phyloP scores from a whole-genome alignment of 352 stramenopile genomes.

The Phytophthora idaei region DNA sequence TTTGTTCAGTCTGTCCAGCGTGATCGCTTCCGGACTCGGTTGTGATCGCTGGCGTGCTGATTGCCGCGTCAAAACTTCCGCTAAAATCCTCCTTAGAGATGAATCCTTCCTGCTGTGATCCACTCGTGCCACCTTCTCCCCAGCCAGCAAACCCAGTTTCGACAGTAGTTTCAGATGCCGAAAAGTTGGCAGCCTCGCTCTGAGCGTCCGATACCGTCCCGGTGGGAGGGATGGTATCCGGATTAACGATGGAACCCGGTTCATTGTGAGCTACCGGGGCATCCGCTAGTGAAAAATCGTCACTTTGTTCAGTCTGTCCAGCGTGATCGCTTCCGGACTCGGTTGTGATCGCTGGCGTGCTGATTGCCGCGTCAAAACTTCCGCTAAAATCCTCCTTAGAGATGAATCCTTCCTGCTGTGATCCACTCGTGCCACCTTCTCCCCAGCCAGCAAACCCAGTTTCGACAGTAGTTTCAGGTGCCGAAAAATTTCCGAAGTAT shows the following conservation, averaged over 20 bases:
- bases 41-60: neutral
- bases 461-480: neutral
- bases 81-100: neutral
- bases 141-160: neutral
- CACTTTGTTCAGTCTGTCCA: neutral
- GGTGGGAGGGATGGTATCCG: neutral
- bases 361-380: neutral
- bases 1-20: neutral
- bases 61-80: neutral
- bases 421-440: neutral
- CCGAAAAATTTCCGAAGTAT: conserved; percentile 10
- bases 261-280: neutral
- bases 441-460: neutral
- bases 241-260: neutral
- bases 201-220: neutral
- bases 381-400: neutral
- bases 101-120: neutral
- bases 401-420: neutral
- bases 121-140: neutral
- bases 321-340: neutral
- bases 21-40: neutral
- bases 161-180: neutral
- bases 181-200: neutral
- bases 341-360: neutral
- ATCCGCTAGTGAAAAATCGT: neutral